Conservation (phyloP, 805 yeast genomes). For the Wickerhamiella vanderwaltii region DNA sequence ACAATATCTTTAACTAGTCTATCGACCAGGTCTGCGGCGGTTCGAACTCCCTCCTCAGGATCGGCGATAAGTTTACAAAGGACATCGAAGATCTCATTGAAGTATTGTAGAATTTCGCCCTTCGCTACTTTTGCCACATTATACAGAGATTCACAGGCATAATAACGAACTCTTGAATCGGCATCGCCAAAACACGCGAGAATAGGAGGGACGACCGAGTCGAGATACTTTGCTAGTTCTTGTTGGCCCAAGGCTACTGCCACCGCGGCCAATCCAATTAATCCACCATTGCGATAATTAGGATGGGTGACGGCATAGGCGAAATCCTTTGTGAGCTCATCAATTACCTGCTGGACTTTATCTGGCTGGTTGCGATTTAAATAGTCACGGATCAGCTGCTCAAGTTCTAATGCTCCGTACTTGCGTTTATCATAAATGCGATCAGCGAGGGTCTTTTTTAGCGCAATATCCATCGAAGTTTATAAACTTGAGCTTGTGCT, state of each 20-base stretch:
- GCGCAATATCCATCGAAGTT: conserved; percentile 47
- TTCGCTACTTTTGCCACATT: conserved; percentile 94
- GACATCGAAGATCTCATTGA: conserved; percentile 91
- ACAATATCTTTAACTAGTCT: conserved; percentile 86
- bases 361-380: conserved; percentile 48
- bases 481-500: too few relatives aligned
- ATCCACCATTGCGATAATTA: conserved; percentile 85
- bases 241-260: conserved; percentile 80
- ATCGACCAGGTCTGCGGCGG: conserved; percentile 89
- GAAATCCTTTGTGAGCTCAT: conserved; percentile 62
- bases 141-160: conserved; percentile 91
- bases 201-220: conserved; percentile 82
- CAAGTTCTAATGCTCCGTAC: conserved; percentile 54
- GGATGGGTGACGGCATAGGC: conserved; percentile 79
- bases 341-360: conserved; percentile 48
- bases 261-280: conserved; percentile 90
- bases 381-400: conserved; percentile 61
- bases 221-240: conserved; percentile 72
- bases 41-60: conserved; percentile 79
- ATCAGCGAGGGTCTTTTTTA: conserved; percentile 57
- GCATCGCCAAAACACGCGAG: conserved; percentile 93
- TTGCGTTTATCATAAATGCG: conserved; percentile 68
- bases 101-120: conserved; percentile 82
- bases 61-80: conserved; percentile 83
- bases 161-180: conserved; percentile 91